Evolutionary conservation across 768 basidiomycete genomes (phyloP).

Genomic region (Hebeloma cylindrosporum): DNA sequence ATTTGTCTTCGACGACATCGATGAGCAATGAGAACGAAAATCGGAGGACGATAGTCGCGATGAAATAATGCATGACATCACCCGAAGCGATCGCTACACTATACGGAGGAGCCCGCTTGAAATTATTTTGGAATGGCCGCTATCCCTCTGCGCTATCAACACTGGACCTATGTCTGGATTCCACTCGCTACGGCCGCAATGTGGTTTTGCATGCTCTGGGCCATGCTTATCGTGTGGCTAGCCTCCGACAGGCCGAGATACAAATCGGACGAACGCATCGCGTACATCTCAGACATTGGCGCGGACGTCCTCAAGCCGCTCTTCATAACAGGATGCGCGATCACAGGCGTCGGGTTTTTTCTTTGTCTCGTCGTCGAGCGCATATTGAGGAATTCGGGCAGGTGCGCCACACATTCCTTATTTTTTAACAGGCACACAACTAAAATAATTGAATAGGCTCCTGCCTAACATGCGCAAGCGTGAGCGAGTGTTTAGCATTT

Average conservation of each 20-base stretch:
- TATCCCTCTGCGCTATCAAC: constrained; percentile 34
- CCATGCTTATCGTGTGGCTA: constrained; percentile 74
- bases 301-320: constrained; percentile 73
- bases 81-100: too few relatives aligned
- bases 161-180: constrained; percentile 66
- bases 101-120: background rate
- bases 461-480: constrained; percentile 55
- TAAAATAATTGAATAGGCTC: constrained; percentile 39
- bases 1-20: too few relatives aligned
- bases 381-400: constrained; percentile 61
- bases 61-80: too few relatives aligned
- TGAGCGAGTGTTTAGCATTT: constrained; percentile 51
- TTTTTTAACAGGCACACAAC: constrained; percentile 5
- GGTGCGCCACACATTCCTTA: constrained; percentile 36
- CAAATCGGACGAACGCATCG: constrained; percentile 54
- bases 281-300: constrained; percentile 81
- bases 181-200: constrained; percentile 59
- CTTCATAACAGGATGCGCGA: constrained; percentile 63
- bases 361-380: constrained; percentile 61
- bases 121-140: constrained; percentile 18
- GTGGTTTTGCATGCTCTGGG: constrained; percentile 68
- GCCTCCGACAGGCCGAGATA: constrained; percentile 63
- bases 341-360: constrained; percentile 64
- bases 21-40: too few relatives aligned
- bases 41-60: too few relatives aligned